Percentiles rank a stretch among this genome's conserved stretches.
These are phyloP conservation scores for Coleophoma cylindrospora DNA, from an alignment of 2,329 filamentous ascomycete species.

Conservation along the genomic window DNA sequence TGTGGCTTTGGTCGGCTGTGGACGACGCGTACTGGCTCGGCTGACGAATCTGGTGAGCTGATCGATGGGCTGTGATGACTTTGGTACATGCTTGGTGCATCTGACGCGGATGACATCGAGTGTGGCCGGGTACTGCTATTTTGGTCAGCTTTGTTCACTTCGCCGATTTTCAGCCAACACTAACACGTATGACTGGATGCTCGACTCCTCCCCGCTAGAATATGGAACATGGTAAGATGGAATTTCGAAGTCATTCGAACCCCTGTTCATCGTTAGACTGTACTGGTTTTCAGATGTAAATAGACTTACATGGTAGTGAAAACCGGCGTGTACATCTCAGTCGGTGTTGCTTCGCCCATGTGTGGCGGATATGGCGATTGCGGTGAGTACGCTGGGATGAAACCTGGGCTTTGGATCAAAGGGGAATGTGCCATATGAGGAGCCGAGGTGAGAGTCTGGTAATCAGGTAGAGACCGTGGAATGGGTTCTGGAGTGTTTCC, in stretches of 20 bases:
- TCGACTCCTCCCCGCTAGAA: constrained; percentile 15
- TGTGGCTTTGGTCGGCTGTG: constrained; percentile 85
- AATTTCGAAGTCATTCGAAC: constrained; percentile 20
- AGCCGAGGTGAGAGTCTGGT: constrained; percentile 23
- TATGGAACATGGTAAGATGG: constrained; percentile 21
- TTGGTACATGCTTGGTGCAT: constrained; percentile 21
- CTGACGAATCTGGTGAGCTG: constrained; percentile 31
- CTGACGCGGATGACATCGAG: constrained; percentile 22
- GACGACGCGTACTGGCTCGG: constrained; percentile 59
- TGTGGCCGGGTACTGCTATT: constrained; percentile 15
- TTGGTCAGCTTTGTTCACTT: too few relatives aligned
- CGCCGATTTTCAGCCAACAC: not conserved
- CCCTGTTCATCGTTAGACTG: constrained; percentile 5
- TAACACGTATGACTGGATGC: constrained; percentile 20
- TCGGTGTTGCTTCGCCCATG: constrained; percentile 7
- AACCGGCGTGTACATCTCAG: constrained; percentile 24
- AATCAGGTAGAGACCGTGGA: constrained; percentile 23
- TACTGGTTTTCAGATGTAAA: not conserved
- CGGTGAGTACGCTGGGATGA: constrained; percentile 22
- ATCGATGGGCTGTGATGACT: constrained; percentile 27
- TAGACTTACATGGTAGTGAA: constrained; percentile 22
- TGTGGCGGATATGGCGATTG: constrained; percentile 9
- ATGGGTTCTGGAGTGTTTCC: constrained; percentile 25
- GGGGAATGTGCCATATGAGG: constrained; percentile 24
- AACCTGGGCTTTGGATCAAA: constrained; percentile 18